Evolutionary conservation across 768 basidiomycete species (phyloP), one percentile per base, ranked within the genome.

Genomic region (Paxillus rubicundulus): DNA sequence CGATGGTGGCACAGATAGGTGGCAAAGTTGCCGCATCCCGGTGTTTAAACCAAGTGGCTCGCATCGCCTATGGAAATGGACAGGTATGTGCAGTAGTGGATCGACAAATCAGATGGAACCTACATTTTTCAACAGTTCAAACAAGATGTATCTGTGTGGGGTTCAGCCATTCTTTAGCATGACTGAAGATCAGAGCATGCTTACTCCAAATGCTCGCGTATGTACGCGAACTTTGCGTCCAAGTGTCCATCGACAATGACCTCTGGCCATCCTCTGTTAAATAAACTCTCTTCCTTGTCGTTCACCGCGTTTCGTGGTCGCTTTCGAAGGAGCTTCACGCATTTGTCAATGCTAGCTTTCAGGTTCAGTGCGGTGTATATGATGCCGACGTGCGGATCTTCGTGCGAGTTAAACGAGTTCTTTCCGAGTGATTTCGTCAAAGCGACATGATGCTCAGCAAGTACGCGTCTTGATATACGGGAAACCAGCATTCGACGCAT

Each of bases 401-500:
- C 72, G 8, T 27, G 45, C 27, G 68, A 65, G 66, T 42, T 77
- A 70, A 56, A 53, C 51, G 50, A 61, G 59, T 67, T 69, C 17
- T 55, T 56, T 32, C 70, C 67, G 52, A 82, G 74, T 24, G 77
- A 79, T 51, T 81, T 77, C 7, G 91, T 87, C 5, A 96, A 75
- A 2, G 90, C 87, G 48, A 94, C 81, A 60, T 96, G 92, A 59
- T 96, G 92, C 64, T 94, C 90, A 4, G 84, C 89, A 20, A 96
- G 78, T 30, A 96, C 93, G 30, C 92, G 84, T 18, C 92, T 80
- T 12, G 92, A 93, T 66, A 94, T 93, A 48, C 92, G 81, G 2
- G 92, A 94, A 45, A 92, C 81, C 9, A 96, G 79, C 92, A 96
- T 96, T 20, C 92, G 83, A 20, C 85, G 81, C 87, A 93, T 91